A percentile compares a stretch with the other conserved stretches of the same genome.
Evolutionary conservation across 2,329 filamentous ascomycete genomes (phyloP).

Genomic region (Drechmeria coniospora): DNA sequence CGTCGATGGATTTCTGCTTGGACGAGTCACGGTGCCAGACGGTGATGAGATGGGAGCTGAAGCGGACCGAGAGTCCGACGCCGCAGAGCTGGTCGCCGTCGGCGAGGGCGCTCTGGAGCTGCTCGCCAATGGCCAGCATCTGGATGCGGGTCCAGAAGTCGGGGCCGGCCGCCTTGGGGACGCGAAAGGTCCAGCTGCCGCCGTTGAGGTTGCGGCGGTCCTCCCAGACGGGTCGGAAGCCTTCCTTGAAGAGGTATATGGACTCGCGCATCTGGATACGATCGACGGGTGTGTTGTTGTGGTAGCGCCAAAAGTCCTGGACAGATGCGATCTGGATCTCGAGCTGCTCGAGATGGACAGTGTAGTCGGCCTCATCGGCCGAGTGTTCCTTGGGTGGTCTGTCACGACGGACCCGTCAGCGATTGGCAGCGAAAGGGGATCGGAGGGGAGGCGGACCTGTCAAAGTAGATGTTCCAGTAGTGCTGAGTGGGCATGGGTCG

Average conservation of each 20-base stretch:
- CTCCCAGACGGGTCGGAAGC: constrained; percentile 66
- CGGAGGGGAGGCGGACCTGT: constrained; percentile 24
- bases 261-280: constrained; percentile 64
- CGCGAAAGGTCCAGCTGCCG: constrained; percentile 84
- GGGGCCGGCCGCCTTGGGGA: constrained; percentile 57
- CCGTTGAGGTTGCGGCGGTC: constrained; percentile 76
- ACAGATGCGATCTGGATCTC: constrained; percentile 57
- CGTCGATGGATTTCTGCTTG: constrained; percentile 64
- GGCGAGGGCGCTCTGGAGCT: constrained; percentile 58
- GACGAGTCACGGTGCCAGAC: constrained; percentile 86
- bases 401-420: constrained; percentile 10
- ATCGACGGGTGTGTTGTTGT: constrained; percentile 66
- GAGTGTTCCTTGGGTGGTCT: not conserved
- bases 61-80: constrained; percentile 72
- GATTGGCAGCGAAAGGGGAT: not conserved
- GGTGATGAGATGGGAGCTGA: constrained; percentile 76
- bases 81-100: constrained; percentile 75
- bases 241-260: constrained; percentile 65
- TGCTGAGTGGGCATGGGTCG: constrained; percentile 63
- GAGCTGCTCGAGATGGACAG: constrained; percentile 44
- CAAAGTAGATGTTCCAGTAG: constrained; percentile 62
- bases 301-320: constrained; percentile 73
- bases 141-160: constrained; percentile 73
- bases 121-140: constrained; percentile 70
- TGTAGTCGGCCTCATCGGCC: constrained; percentile 29